Percentiles rank a stretch among this genome's conserved stretches.
Evolutionary conservation across 768 basidiomycete genomes (phyloP).

Genomic region (Boletus rubroflammeus): DNA sequence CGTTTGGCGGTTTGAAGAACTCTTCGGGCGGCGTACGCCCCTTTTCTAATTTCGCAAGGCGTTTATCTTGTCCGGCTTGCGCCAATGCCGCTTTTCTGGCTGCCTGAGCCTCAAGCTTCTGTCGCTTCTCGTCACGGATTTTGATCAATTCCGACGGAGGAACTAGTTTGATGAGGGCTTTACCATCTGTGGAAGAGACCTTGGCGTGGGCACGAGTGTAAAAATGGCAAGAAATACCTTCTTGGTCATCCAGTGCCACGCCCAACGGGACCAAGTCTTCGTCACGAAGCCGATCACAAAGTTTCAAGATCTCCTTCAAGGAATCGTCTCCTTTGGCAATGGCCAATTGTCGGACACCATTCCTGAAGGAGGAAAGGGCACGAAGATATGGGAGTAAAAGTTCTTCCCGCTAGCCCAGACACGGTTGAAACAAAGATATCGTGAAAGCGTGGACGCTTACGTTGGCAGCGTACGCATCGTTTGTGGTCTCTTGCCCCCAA

Average conservation of each 20-base stretch:
- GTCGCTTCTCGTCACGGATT: conserved; percentile 86
- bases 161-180: conserved; percentile 90
- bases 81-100: conserved; percentile 72
- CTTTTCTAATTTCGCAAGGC: conserved; percentile 77
- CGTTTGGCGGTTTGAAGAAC: conserved; percentile 82
- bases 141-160: conserved; percentile 76
- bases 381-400: conserved; percentile 86
- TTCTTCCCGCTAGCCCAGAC: conserved; percentile 64
- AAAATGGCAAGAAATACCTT: conserved; percentile 49
- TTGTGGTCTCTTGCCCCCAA: conserved; percentile 70
- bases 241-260: conserved; percentile 94
- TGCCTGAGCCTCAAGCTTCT: conserved; percentile 67
- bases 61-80: conserved; percentile 64
- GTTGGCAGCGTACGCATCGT: conserved; percentile 35
- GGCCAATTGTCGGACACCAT: conserved; percentile 79
- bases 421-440: not conserved
- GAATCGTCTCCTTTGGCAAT: conserved; percentile 65
- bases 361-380: conserved; percentile 84
- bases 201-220: not conserved
- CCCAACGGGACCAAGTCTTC: conserved; percentile 89
- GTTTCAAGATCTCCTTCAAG: conserved; percentile 74
- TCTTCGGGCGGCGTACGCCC: conserved; percentile 71
- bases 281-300: conserved; percentile 90
- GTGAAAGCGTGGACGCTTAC: conserved; percentile 37
- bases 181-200: conserved; percentile 60